Evolutionary conservation across 768 basidiomycete species (phyloP).

Genomic region (Rhodotorula kratochvilovae): DNA sequence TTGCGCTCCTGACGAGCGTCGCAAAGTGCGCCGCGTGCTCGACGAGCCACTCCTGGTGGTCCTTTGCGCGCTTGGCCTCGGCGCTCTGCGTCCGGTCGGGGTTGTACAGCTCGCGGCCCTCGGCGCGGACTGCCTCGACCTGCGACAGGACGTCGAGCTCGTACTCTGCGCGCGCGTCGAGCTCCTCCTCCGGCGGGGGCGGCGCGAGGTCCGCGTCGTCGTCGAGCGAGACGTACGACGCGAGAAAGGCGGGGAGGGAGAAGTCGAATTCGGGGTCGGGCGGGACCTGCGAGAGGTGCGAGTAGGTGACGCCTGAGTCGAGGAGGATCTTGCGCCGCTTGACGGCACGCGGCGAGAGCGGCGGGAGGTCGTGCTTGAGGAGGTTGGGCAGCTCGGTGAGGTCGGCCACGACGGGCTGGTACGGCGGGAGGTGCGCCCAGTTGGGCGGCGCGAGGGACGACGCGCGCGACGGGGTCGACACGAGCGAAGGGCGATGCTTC

Average conservation of each 20-base stretch:
- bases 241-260: conserved; percentile 59
- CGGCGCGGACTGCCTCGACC: conserved; percentile 52
- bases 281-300: conserved; percentile 64
- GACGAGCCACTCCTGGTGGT: conserved; percentile 49
- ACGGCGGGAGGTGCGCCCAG: conserved; percentile 2
- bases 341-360: conserved; percentile 12
- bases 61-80: conserved; percentile 34
- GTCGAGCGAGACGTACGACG: conserved; percentile 59
- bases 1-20: conserved; percentile 49
- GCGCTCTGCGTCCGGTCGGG: conserved; percentile 45
- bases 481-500: conserved; percentile 15
- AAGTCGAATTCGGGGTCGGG: conserved; percentile 54
- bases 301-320: conserved; percentile 54
- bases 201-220: conserved; percentile 52
- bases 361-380: conserved; percentile 33
- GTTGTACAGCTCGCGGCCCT: conserved; percentile 54
- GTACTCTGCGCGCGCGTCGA: conserved; percentile 50
- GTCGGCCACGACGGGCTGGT: conserved; percentile 17
- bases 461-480: conserved; percentile 9
- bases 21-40: conserved; percentile 46
- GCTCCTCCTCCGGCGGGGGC: conserved; percentile 14
- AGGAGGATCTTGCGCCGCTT: conserved; percentile 29
- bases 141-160: conserved; percentile 54
- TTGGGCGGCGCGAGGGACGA: conserved; percentile 26
- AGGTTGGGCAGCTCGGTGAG: conserved; percentile 11